phyloP scores from a whole-genome alignment of 108 stramenopile species.

The Nitzschia sp. region DNA sequence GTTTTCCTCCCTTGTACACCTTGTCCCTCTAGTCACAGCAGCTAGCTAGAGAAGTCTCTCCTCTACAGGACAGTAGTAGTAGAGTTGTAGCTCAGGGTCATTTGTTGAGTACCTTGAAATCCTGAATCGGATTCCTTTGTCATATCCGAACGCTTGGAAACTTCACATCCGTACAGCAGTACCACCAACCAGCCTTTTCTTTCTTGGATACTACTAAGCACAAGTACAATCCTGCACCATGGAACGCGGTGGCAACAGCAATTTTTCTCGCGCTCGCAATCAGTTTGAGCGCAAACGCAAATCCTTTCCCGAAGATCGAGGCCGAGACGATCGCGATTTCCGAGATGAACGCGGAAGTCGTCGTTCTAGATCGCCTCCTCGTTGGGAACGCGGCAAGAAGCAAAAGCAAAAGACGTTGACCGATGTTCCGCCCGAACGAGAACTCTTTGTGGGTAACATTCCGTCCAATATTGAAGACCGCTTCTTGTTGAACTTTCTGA shows the following conservation, averaged over 20 bases:
- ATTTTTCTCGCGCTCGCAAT: slow-evolving; percentile 34
- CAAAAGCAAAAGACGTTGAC: slow-evolving; percentile 42
- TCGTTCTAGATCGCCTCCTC: slow-evolving; percentile 32
- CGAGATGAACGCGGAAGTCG: slow-evolving; percentile 30
- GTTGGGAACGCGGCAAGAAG: slow-evolving; percentile 42
- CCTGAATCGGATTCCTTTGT: too few relatives aligned
- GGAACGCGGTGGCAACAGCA: not conserved
- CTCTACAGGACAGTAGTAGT: too few relatives aligned
- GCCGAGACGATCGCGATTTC: slow-evolving; percentile 18
- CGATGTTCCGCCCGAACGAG: slow-evolving; percentile 55
- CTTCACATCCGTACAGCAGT: too few relatives aligned
- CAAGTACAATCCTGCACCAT: not conserved
- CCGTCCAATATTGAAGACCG: slow-evolving; percentile 81
- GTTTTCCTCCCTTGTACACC: too few relatives aligned
- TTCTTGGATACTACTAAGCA: too few relatives aligned
- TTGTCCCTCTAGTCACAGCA: too few relatives aligned
- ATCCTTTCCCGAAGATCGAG: slow-evolving; percentile 24
- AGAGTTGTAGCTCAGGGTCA: not conserved
- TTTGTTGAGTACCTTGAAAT: slow-evolving; percentile 5
- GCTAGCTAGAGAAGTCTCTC: too few relatives aligned
- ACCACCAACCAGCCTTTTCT: too few relatives aligned
- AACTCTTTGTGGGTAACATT: slow-evolving; percentile 93
- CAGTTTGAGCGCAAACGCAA: slow-evolving; percentile 46
- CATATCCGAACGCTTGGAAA: too few relatives aligned
- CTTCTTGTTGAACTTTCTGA: slow-evolving; percentile 82